These are phyloP conservation scores for Cutaneotrichosporon mucoides DNA, from an alignment of 1,284 basidiomycete species.

Conservation along the genomic window DNA sequence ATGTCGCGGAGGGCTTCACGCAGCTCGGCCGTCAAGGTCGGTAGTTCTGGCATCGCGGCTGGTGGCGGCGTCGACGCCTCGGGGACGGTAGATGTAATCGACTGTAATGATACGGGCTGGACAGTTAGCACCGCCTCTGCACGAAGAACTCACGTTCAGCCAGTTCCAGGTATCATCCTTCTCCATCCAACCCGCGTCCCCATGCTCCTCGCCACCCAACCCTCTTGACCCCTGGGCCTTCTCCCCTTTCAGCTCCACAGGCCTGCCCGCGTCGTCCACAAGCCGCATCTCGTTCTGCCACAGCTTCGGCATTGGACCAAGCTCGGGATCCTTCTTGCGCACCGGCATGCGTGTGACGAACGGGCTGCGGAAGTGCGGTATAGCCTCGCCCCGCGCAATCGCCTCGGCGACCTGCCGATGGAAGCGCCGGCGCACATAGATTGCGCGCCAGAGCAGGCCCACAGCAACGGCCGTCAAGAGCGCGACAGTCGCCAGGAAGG, in stretches of 20 bases:
- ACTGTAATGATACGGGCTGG: constrained; percentile 25
- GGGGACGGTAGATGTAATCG: background rate
- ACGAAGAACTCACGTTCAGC: no score
- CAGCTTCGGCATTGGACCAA: constrained; percentile 40
- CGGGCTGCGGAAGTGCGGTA: constrained; percentile 25
- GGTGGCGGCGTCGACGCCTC: constrained; percentile 2
- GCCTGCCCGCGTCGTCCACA: no score
- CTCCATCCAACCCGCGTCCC: no score
- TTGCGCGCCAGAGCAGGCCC: constrained; percentile 39
- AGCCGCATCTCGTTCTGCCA: constrained; percentile 37
- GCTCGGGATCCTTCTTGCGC: constrained; percentile 23
- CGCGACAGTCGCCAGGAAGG: constrained; percentile 46
- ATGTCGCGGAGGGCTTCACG: constrained; percentile 6
- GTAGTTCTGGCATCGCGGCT: background rate
- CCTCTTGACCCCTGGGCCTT: no score
- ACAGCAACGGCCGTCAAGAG: constrained; percentile 40
- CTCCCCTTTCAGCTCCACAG: no score
- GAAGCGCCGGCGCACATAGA: constrained; percentile 38
- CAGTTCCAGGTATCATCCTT: no score
- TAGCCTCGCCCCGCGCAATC: constrained; percentile 33
- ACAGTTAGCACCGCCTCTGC: background rate
- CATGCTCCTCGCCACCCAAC: no score
- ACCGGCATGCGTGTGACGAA: constrained; percentile 1
- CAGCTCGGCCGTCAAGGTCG: constrained; percentile 4
- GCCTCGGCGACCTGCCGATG: constrained; percentile 37